Base-by-base conservation (phyloP, 345 rosid species). In the Reutealis trisperma region DNA sequence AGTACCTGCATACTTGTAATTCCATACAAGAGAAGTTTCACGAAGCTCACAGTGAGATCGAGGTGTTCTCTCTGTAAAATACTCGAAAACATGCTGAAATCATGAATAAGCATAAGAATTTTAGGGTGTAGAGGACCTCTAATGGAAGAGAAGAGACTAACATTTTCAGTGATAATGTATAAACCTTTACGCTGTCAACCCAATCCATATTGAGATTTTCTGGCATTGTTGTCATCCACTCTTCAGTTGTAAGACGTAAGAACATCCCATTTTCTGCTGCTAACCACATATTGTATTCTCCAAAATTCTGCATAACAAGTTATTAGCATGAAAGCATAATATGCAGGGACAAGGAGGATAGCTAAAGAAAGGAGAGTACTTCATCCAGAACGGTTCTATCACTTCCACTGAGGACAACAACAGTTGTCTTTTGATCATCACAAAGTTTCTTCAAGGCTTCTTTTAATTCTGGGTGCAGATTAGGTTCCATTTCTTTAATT, bases 241-340 rank as follows among this genome's bases (percentile, higher is more conserved):
- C 88, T 72, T 86, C 84, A 0, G 37, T 34, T 52, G 89, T 80
- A 34, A 60, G 74, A 27, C 91, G 89, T 60, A 88, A 71, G 71
- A 86, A 88, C 89, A 88, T 88, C 62, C 91, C 91, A 72, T 88
- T 85, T 84, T 88, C 91, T 57, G 89, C 91, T 57, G 91, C 91
- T 85, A 88, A 76, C 91, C 91, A 88, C 84, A 88, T 63, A 30
- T 83, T 71, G 83, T 81, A 88, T 63, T 84, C 89, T 14, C 83
- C 86, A 79, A 88, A 88, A 67, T 86, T 86, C 91, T 88, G 89
- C 62, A 77, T 8, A 74, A 57, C 25, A 75, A 75, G 59, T 65
- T 27, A n/a, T 65, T 62, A 79, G 75, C 45, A 66, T 70, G 71
- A 32, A 73, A 60, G 32, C n/a, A 21, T 57, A 70, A 32, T 47